phyloP scores from a whole-genome alignment of 345 rosid species.

The Eucalyptus camaldulensis region DNA sequence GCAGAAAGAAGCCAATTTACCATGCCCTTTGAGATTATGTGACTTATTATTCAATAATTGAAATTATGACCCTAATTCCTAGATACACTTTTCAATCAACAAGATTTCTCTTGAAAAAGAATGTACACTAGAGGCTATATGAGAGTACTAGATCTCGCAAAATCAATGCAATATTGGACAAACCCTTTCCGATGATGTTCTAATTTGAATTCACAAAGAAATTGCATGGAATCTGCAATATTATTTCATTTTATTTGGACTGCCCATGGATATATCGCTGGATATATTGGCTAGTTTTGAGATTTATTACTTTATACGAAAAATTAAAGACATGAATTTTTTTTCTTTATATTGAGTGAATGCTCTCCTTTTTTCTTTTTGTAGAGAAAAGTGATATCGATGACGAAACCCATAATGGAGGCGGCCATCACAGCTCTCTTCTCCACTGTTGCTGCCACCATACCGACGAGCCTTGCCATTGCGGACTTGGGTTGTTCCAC shows the following conservation, averaged over 20 bases:
- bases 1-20: neutral
- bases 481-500: conserved; percentile 91
- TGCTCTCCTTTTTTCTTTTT: neutral
- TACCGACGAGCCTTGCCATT: conserved; percentile 32
- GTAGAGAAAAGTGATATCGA: conserved; percentile 25
- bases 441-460: neutral
- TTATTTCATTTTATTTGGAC: neutral
- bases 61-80: neutral
- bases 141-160: neutral
- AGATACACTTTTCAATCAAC: neutral
- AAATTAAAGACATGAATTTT: neutral
- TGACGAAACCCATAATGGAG: conserved; percentile 32
- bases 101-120: neutral
- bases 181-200: neutral
- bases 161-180: neutral
- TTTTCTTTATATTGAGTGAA: neutral
- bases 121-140: neutral
- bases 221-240: neutral
- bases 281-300: neutral
- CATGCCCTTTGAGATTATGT: neutral
- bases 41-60: neutral
- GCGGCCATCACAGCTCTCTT: conserved; percentile 20
- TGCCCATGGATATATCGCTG: neutral
- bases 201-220: neutral
- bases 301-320: neutral